Evolutionary conservation across 495 filamentous ascomycete genomes (phyloP), one percentile per base, ranked within the genome.

Genomic region (Aspergillus nanangensis): DNA sequence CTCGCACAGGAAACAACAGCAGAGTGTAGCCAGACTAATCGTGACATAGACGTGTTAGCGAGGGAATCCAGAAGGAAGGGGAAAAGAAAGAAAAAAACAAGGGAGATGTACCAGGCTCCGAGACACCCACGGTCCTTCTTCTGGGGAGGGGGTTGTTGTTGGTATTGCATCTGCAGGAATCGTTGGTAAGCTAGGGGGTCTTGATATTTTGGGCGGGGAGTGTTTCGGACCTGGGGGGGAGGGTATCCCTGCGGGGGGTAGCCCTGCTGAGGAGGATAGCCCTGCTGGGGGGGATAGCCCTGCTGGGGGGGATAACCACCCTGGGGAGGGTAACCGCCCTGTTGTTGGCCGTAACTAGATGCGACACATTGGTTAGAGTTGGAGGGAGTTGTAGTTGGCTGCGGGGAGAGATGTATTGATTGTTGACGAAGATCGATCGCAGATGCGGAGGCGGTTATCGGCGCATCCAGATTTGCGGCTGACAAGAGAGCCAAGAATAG

Each of bases 1-100:
- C 57, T 88, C 85, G 52, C 83, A 86, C 18, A 89, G 77, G 65
- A 83, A 89, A 56, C 85, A 89, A 57, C 86, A 90, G 72, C 84
- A 88, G 35, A 89, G 65, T 19, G 76, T 74, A 11, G 83, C 83
- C 21, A 90, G 60, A 65, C 86, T 78, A 49, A 17, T n/a, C n/a
- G n/a, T n/a, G n/a, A n/a, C n/a, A n/a, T n/a, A n/a, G n/a, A n/a
- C n/a, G n/a, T n/a, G n/a, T n/a, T n/a, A n/a, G n/a, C n/a, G n/a
- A n/a, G n/a, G n/a, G n/a, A n/a, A n/a, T n/a, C n/a, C n/a, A n/a
- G n/a, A n/a, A n/a, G n/a, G n/a, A n/a, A n/a, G n/a, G n/a, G n/a
- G n/a, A n/a, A n/a, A 15, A 5, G 9, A 31, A 57, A 13, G 10
- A 29, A 13, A 27, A 3, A 11, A 22, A 31, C 18, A 24, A 7